Evolutionary conservation across 805 yeast genomes (phyloP).

Genomic region (Candida methanosorbosa): DNA sequence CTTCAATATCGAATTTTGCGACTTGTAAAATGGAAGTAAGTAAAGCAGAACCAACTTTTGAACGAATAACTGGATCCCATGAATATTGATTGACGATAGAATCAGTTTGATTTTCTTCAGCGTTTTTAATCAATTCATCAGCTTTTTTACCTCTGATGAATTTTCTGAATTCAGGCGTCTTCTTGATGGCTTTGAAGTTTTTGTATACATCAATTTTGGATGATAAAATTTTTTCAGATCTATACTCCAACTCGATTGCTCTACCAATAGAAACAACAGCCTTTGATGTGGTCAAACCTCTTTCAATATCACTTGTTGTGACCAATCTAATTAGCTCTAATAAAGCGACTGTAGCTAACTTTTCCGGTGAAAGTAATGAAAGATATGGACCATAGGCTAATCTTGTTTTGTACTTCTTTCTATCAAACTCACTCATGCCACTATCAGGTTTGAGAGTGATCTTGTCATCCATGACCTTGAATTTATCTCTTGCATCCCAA

Average conservation of each 20-base stretch:
- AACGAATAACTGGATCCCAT: slow-evolving; percentile 28
- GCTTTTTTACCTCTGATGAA: slow-evolving; percentile 27
- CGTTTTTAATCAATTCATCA: slow-evolving; percentile 13
- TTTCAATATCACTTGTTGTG: slow-evolving; percentile 65
- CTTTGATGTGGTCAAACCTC: slow-evolving; percentile 78
- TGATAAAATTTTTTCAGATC: slow-evolving; percentile 55
- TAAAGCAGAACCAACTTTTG: slow-evolving; percentile 77
- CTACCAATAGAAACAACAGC: slow-evolving; percentile 76
- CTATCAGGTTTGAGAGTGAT: slow-evolving; percentile 2
- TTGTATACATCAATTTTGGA: slow-evolving; percentile 48
- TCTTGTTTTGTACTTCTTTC: slow-evolving; percentile 25
- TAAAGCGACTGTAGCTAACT: slow-evolving; percentile 76
- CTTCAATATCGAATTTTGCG: slow-evolving; percentile 74
- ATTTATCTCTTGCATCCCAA: slow-evolving; percentile 27
- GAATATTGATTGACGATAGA: slow-evolving; percentile 3
- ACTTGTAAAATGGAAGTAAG: slow-evolving; percentile 69
- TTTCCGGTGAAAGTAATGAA: slow-evolving; percentile 63
- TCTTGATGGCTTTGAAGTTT: slow-evolving; percentile 40
- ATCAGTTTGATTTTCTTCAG: slow-evolving; percentile 3
- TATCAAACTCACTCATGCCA: slow-evolving; percentile 7
- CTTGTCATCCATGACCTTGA: background rate
- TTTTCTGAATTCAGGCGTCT: slow-evolving; percentile 32
- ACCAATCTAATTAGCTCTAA: slow-evolving; percentile 70
- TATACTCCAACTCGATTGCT: slow-evolving; percentile 78
- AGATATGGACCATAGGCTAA: slow-evolving; percentile 70